These are phyloP conservation scores for Talaromyces sp. DNA, from an alignment of 2,329 filamentous ascomycete species.

Conservation along the genomic window DNA sequence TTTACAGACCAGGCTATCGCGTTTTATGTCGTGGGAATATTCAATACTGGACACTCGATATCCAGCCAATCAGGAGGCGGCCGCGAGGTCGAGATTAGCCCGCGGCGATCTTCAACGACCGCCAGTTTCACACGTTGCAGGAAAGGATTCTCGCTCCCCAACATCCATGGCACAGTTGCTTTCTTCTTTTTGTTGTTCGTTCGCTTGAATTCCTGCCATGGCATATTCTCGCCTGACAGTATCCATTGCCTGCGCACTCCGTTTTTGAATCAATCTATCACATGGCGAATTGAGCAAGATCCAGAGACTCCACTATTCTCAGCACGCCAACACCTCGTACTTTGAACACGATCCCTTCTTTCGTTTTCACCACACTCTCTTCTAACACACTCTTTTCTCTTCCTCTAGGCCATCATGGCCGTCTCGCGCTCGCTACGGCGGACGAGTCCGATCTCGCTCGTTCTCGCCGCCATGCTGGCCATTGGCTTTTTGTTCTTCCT, in stretches of 20 bases:
- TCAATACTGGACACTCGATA: too few species aligned
- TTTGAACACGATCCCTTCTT: not conserved
- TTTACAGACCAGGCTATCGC: not conserved
- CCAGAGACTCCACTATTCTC: not conserved
- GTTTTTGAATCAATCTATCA: not conserved
- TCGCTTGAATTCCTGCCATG: not conserved
- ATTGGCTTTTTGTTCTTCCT: constrained; percentile 65
- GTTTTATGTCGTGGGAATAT: not conserved
- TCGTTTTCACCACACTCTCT: not conserved
- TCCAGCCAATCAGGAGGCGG: not conserved
- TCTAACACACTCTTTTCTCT: constrained; percentile 1
- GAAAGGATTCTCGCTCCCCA: not conserved
- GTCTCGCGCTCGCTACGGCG: constrained; percentile 66
- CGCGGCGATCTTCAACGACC: not conserved
- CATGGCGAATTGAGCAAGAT: not conserved
- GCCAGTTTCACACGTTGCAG: not conserved
- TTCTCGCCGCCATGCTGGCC: constrained; percentile 65
- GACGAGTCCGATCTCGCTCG: constrained; percentile 68
- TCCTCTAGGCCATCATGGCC: constrained; percentile 39
- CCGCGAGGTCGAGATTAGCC: not conserved
- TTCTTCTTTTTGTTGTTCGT: not conserved
- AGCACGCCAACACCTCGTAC: not conserved
- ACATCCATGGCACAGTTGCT: not conserved
- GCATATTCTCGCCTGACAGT: not conserved
- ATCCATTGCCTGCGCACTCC: not conserved